These are phyloP conservation scores for Mesembryanthemum crystallinum DNA, from an alignment of 148 eudicot genomes.

Conservation along the genomic window DNA sequence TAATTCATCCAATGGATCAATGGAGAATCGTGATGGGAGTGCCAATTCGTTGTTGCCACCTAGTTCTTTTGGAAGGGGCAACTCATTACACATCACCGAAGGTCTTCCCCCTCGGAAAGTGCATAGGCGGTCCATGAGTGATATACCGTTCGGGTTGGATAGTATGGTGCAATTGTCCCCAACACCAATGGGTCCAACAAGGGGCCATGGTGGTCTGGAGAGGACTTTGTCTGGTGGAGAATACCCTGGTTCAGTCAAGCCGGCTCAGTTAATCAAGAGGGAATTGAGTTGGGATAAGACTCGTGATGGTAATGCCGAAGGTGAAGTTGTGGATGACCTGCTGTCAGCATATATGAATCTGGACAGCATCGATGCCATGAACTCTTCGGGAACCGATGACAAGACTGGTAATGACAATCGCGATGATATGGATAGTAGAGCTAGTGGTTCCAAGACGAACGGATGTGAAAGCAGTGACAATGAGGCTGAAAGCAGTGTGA, in stretches of 20 bases:
- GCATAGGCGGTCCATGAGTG: conserved; percentile 85
- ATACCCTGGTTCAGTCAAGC: conserved; percentile 41
- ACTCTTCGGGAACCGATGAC: conserved; percentile 79
- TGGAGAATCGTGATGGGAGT: conserved; percentile 57
- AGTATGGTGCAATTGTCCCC: conserved; percentile 58
- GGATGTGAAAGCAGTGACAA: conserved; percentile 91
- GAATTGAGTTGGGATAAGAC: conserved; percentile 64
- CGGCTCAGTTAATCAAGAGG: conserved; percentile 61
- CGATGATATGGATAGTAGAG: conserved; percentile 80
- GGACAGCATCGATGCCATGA: conserved; percentile 71
- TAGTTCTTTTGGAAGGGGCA: conserved; percentile 31
- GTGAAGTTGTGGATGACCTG: conserved; percentile 72
- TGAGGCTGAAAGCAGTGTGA: conserved; percentile 78
- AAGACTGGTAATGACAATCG: conserved; percentile 59
- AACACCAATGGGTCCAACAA: conserved; percentile 27
- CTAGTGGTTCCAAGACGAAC: conserved; percentile 79
- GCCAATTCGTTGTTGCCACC: conserved; percentile 48
- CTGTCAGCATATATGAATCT: conserved; percentile 79
- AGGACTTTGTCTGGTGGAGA: conserved; percentile 42
- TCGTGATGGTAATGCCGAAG: conserved; percentile 46
- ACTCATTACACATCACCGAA: conserved; percentile 45
- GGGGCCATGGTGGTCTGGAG: conserved; percentile 28
- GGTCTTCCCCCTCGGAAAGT: conserved; percentile 85
- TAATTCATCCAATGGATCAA: conserved; percentile 37
- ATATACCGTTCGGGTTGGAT: conserved; percentile 78